Evolutionary conservation across 2,329 filamentous ascomycete species (phyloP), one percentile per base, ranked within the genome.

Genomic region (Alternaria longipes): DNA sequence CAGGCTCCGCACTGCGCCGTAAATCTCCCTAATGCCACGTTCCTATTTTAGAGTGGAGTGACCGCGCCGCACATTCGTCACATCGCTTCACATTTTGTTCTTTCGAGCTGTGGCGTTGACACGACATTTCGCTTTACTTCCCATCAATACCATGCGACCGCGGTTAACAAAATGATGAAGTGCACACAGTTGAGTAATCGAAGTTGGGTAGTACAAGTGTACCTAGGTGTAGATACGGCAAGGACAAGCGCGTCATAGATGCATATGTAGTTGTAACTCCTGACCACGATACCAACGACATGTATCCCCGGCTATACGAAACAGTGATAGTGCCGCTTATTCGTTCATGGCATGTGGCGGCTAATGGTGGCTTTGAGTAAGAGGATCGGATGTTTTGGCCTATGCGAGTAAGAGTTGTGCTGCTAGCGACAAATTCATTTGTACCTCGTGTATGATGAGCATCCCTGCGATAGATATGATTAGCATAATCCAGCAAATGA

Each of bases 191-290:
- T 54, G 41, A 54, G 41, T 54, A 54, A 46, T 46, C 41, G 16
- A 30, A 36, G 40, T 5, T 16, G 11, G 34, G 32, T 41, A 45
- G 34, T 55, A 59, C 56, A 54, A 55, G 44, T 36, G 38, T 41
- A 1, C 38, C 38, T 7, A 41, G 38, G 22, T 59, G 44, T 55
- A 51, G 36, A 30, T 26, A 53, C 18, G 42, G 36, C n/a, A 16
- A 41, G 56, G 52, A 65, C 60, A 46, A 61, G 59, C 59, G 67
- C 68, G 67, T 72, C 67, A 71, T 71, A 68, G 70, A 72, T 58
- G 63, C 58, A 44, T 59, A 63, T 57, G 60, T 55, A 57, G 46
- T 38, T 60, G 59, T 56, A 54, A 59, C 51, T 56, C 47, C 60
- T 57, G 59, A 59, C 51, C 52, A 46, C 42, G 26, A 44, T 40